Evolutionary conservation across 2,329 filamentous ascomycete genomes (phyloP).

Genomic region (Neofusicoccum sp.): DNA sequence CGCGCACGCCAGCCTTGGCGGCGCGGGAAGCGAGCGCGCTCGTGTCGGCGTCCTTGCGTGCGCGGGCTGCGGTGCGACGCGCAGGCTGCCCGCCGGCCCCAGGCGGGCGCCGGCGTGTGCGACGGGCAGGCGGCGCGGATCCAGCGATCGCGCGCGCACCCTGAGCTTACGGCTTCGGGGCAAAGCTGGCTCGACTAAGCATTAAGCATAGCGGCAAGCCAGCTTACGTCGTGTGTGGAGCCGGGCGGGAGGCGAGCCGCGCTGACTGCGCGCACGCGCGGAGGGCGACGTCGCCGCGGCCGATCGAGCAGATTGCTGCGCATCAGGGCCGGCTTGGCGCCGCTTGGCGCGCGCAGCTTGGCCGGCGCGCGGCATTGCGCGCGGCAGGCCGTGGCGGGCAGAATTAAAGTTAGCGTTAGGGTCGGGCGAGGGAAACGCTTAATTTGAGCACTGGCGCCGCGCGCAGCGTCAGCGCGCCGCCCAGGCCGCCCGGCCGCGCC

Average conservation of each 20-base stretch:
- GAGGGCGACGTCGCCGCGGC: neutral
- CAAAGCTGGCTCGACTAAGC: constrained; percentile 16
- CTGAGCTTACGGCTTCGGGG: neutral
- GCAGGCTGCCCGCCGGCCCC: constrained; percentile 1
- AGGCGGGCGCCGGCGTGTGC: neutral
- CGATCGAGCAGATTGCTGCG: neutral
- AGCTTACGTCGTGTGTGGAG: constrained; percentile 7
- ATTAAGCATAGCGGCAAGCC: constrained; percentile 12
- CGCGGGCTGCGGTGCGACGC: neutral
- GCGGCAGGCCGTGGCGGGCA: neutral
- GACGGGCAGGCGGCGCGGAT: neutral
- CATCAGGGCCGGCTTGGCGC: neutral
- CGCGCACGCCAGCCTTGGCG: neutral
- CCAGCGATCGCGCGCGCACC: neutral
- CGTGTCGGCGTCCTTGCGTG: neutral
- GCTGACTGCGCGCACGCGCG: neutral
- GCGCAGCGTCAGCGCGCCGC: neutral
- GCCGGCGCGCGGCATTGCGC: constrained; percentile 1
- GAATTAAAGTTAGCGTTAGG: constrained; percentile 18
- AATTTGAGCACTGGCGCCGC: constrained; percentile 2
- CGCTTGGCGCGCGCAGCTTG: constrained; percentile 4
- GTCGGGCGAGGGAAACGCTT: constrained; percentile 10
- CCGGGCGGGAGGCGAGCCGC: constrained; percentile 6
- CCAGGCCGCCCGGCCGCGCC: neutral
- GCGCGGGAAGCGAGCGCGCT: constrained; percentile 6